Base-by-base conservation (phyloP, 1,284 basidiomycete species). In the Waitea zeae region DNA sequence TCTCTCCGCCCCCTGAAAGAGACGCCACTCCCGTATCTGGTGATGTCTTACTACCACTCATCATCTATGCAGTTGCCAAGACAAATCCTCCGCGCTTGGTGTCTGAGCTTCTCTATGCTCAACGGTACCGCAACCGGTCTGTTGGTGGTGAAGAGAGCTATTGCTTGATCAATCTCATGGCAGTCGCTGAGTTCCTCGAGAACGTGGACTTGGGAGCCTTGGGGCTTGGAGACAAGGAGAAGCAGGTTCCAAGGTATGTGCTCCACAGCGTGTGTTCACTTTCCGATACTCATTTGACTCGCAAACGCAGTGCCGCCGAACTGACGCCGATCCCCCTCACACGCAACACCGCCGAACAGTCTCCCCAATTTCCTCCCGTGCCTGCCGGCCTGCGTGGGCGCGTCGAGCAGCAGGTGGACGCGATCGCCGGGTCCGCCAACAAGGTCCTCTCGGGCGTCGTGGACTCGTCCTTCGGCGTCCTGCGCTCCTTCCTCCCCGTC, bases 41-140 rank as follows among this genome's bases (percentile, higher is more conserved):
- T 1, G 87, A 90, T 46, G 63, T 88, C 30, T 74, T 92, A 31
- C 65, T 90, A 5, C 90, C 90, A 0, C 57, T 95, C 36, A 75
- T 95, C 49, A 96, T 96, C 36, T 92, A 80, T 49, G 71, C 86
- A 2, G 83, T 93, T 24, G 87, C 93, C 44, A 84, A 84, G 50
- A 63, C 83, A 9, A 95, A 96, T 48, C 92, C 92, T 1, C 61
- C 74, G 0, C 74, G 71, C 39, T 64, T 92, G 1, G 80, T 86
- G 3, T 92, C 86, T 0, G 82, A 93, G 45, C 64, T 96, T 4
- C 59, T 88, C 13, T 96, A 74, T 50, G 79, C 79, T 0, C 86
- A 93, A 44, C 71, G 92, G 14, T 96, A 87, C 56, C 63, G 88
- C 17, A 68, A 70, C 43, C 72, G 79, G 35, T 61, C 70, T 3